These are phyloP conservation scores for Zymoseptoria ardabiliae DNA, from an alignment of 2,329 filamentous ascomycete species.

Conservation along the genomic window DNA sequence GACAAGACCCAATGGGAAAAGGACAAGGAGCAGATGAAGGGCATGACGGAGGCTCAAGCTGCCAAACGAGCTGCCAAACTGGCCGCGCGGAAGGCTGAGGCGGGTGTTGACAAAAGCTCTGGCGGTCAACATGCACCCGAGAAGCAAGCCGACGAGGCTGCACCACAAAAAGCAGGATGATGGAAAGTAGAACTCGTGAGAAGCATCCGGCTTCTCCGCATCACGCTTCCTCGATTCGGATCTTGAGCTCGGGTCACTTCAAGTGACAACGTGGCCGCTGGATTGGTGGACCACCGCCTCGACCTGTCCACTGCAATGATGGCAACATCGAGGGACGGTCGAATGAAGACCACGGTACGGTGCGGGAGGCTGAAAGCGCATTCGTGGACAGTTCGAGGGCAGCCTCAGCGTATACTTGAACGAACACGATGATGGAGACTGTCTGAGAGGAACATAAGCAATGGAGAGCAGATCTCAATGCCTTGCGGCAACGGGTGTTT, in stretches of 20 bases:
- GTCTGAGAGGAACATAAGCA: background rate
- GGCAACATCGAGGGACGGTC: background rate
- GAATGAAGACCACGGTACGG: background rate
- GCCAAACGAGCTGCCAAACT: slow-evolving; percentile 26
- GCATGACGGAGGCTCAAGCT: slow-evolving; percentile 53
- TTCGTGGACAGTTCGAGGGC: background rate
- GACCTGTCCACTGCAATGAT: background rate
- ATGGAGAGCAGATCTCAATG: background rate
- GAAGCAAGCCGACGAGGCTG: background rate
- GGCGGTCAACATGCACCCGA: background rate
- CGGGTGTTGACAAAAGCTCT: too few relatives aligned
- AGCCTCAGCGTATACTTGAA: background rate
- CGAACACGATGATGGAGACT: background rate
- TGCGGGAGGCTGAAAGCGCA: background rate
- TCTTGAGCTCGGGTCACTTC: too few relatives aligned
- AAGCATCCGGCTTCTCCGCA: background rate
- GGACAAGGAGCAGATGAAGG: slow-evolving; percentile 73
- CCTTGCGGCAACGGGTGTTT: background rate
- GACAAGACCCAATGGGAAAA: slow-evolving; percentile 75
- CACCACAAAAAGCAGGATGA: background rate
- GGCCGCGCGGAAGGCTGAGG: background rate
- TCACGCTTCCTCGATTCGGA: background rate
- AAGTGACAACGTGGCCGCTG: too few relatives aligned
- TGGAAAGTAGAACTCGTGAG: background rate
- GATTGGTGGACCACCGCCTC: background rate